Conservation (phyloP, 805 yeast species). For the Candida yuanshanica region DNA sequence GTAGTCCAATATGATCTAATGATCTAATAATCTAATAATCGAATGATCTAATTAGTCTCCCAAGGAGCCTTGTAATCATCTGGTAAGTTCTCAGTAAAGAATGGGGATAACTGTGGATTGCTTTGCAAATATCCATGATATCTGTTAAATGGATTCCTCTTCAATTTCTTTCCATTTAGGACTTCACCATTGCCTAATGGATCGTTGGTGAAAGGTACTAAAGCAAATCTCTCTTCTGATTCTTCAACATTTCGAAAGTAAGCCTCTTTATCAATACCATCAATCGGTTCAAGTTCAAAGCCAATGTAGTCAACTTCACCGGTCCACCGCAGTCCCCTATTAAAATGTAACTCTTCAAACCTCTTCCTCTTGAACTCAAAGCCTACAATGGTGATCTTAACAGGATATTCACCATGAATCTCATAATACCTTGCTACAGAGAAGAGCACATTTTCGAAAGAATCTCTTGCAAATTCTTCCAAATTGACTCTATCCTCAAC, state of each 20-base stretch:
- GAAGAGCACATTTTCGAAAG: conserved; percentile 70
- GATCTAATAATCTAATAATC: no score
- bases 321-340: conserved; percentile 40
- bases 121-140: conserved; percentile 30
- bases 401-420: conserved; percentile 42
- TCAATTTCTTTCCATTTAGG: conserved; percentile 40
- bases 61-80: background rate
- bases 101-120: conserved; percentile 9
- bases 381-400: conserved; percentile 52
- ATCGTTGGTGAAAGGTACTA: conserved; percentile 46
- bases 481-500: conserved; percentile 30
- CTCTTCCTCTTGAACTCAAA: conserved; percentile 67
- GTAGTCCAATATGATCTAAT: no score
- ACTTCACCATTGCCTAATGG: conserved; percentile 49
- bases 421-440: conserved; percentile 51
- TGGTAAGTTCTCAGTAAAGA: conserved; percentile 6
- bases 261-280: conserved; percentile 26
- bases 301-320: conserved; percentile 45
- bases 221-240: conserved; percentile 50
- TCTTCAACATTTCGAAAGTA: conserved; percentile 44
- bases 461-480: conserved; percentile 75
- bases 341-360: conserved; percentile 49
- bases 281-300: conserved; percentile 48
- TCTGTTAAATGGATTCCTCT: conserved; percentile 53
- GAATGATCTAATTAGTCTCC: no score